Evolutionary conservation across 2,329 filamentous ascomycete genomes (phyloP), one percentile per base, ranked within the genome.

Genomic region (Botrytis medusae): DNA sequence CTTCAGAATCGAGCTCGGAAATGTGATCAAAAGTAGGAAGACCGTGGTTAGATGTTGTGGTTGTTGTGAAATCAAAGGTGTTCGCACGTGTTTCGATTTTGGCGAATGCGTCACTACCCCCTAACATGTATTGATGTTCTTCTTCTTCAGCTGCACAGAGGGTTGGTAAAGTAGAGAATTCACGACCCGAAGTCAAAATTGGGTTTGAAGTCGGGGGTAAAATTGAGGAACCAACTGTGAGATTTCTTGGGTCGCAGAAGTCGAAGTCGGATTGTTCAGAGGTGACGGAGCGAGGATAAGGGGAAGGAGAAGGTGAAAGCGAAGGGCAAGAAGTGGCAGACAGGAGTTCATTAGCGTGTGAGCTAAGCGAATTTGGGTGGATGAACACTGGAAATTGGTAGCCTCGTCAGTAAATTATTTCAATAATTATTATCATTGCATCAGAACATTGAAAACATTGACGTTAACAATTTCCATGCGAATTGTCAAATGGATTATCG

Each of bases 191-290:
- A 87, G 80, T 86, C 57, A 86, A 82, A 78, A 85, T 72, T 62
- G 75, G 60, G 69, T 76, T 69, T 79, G 77, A 67, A 69, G 72
- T 69, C 44, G 62, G 68, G 44, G 77, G 75, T 68, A 76, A 78
- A 72, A 73, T 87, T 85, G 82, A 72, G 86, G 83, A 79, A 85
- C 81, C 84, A 59, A 97, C 93, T 32, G 93, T 97, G 76, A 98
- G 85, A 81, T 97, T 93, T 80, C 95, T 91, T 48, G 95, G 95
- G 81, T 98, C 95, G 83, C 95, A 97, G 82, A 96, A 97, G 83
- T 94, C 91, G 77, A 94, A 87, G 82, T 94, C 91, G 37, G 68
- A 70, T 75, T 80, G 79, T 80, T 94, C 92, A 2, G 90, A 90
- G 63, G 87, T 85, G 81, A 91, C 85, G 72, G 92, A 90, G 79